Evolutionary conservation across 208 protist species (phyloP).

Genomic region (Crithidia mellificae): DNA sequence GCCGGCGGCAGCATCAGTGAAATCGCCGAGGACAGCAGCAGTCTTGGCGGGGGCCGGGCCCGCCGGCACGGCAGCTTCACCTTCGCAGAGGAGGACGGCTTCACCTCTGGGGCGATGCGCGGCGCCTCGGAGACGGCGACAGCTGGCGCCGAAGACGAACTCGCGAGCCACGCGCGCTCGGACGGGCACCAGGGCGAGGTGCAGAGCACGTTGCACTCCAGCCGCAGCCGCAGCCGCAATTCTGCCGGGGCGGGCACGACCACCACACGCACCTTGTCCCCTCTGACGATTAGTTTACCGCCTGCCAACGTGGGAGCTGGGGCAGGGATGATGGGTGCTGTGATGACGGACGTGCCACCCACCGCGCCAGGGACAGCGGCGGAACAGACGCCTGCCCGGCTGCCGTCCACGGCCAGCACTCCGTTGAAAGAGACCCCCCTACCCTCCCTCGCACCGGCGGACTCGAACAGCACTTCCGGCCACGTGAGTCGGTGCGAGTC

Average conservation of each 20-base stretch:
- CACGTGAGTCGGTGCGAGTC: too few relatives aligned
- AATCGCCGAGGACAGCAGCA: conserved; percentile 1
- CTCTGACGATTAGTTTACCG: not conserved
- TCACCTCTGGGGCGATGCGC: not conserved
- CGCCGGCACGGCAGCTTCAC: conserved; percentile 1
- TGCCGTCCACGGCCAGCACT: not conserved
- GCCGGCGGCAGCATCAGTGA: conserved; percentile 4
- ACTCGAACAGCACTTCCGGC: not conserved
- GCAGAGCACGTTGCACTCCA: conserved; percentile 23
- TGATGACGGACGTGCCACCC: conserved; percentile 9
- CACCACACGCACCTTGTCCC: not conserved
- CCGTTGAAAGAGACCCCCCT: not conserved
- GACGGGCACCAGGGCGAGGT: conserved; percentile 1
- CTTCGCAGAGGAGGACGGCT: not conserved
- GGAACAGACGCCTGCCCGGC: too few relatives aligned
- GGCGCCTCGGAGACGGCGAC: not conserved
- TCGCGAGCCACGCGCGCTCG: not conserved
- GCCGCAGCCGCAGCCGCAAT: conserved; percentile 1
- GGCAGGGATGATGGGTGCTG: not conserved
- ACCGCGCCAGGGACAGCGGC: too few relatives aligned
- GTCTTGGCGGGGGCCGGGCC: not conserved
- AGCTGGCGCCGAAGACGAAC: not conserved
- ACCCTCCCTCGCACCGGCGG: not conserved
- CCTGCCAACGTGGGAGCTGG: not conserved
- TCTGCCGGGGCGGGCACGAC: not conserved